Percentiles rank a stretch among this genome's conserved stretches.
phyloP scores from a whole-genome alignment of 2,329 filamentous ascomycete species.

The Diplodia seriata region DNA sequence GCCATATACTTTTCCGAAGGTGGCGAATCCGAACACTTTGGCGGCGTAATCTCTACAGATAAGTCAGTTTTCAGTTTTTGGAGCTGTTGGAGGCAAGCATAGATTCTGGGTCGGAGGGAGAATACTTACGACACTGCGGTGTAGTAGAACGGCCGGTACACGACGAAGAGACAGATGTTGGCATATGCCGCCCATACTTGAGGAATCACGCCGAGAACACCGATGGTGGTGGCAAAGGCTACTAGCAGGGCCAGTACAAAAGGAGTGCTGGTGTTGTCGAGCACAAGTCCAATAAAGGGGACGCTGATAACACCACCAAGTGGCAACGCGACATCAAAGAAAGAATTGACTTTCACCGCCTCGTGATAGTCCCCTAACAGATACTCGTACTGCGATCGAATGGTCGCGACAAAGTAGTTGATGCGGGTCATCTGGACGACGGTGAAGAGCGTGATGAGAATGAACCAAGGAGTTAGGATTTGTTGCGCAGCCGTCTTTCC shows the following conservation, averaged over 20 bases:
- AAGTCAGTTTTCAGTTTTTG: conserved; percentile 28
- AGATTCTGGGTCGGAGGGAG: background rate
- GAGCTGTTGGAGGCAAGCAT: background rate
- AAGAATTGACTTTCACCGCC: conserved; percentile 76
- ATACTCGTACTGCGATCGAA: conserved; percentile 80
- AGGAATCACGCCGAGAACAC: conserved; percentile 76
- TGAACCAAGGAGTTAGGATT: conserved; percentile 81
- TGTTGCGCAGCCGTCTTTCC: conserved; percentile 73
- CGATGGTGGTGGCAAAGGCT: conserved; percentile 73
- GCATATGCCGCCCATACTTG: conserved; percentile 74
- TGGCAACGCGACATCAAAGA: conserved; percentile 86
- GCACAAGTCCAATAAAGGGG: conserved; percentile 81
- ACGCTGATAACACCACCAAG: conserved; percentile 83
- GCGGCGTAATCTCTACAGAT: conserved; percentile 74
- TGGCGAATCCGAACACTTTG: conserved; percentile 90
- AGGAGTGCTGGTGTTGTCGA: conserved; percentile 77
- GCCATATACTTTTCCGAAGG: conserved; percentile 93
- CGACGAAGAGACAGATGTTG: conserved; percentile 79
- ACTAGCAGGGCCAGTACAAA: conserved; percentile 76
- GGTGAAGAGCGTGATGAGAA: conserved; percentile 83
- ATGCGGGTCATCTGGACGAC: conserved; percentile 71
- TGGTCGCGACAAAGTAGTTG: conserved; percentile 92
- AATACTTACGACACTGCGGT: conserved; percentile 73
- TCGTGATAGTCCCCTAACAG: conserved; percentile 68
- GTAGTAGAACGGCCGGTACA: conserved; percentile 90